These are phyloP conservation scores for Candida sp. DNA, from an alignment of 1,139 yeast genomes.

Conservation along the genomic window DNA sequence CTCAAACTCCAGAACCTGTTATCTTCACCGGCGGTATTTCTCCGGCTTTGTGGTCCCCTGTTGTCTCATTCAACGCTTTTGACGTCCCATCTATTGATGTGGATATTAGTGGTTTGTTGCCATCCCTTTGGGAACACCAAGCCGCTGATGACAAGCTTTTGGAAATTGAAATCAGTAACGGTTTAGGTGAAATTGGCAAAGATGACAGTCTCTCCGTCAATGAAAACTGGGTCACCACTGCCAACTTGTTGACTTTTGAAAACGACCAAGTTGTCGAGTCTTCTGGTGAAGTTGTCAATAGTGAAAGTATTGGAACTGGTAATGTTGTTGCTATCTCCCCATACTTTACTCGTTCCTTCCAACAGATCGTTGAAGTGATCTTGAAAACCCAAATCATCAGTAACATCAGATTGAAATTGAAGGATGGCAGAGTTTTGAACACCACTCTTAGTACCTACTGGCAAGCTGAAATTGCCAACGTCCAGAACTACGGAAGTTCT, in stretches of 20 bases:
- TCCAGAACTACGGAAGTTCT: constrained; percentile 28
- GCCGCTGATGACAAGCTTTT: constrained; percentile 27
- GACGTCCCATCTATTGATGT: constrained; percentile 69
- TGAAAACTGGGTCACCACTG: constrained; percentile 72
- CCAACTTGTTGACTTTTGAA: constrained; percentile 70
- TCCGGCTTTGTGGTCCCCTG: constrained; percentile 80
- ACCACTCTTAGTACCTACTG: constrained; percentile 31
- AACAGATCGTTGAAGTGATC: constrained; percentile 38
- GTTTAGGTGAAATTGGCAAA: constrained; percentile 43
- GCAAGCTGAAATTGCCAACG: constrained; percentile 34
- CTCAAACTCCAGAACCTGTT: constrained; percentile 61
- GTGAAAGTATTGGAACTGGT: constrained; percentile 22
- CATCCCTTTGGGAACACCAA: constrained; percentile 56
- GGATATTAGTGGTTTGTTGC: constrained; percentile 71
- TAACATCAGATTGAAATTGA: constrained; percentile 33
- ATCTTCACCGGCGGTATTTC: constrained; percentile 81
- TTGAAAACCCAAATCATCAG: constrained; percentile 34
- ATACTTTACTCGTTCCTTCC: constrained; percentile 35
- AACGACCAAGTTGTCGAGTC: constrained; percentile 38
- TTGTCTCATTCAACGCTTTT: constrained; percentile 74
- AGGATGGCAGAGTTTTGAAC: constrained; percentile 33
- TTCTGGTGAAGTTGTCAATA: constrained; percentile 39
- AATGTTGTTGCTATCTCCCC: constrained; percentile 23
- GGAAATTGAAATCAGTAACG: constrained; percentile 60
- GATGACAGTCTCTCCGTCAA: constrained; percentile 41